Evolutionary conservation across 2,329 filamentous ascomycete species (phyloP), one percentile per base, ranked within the genome.

Genomic region (Alternaria triticimaculans): DNA sequence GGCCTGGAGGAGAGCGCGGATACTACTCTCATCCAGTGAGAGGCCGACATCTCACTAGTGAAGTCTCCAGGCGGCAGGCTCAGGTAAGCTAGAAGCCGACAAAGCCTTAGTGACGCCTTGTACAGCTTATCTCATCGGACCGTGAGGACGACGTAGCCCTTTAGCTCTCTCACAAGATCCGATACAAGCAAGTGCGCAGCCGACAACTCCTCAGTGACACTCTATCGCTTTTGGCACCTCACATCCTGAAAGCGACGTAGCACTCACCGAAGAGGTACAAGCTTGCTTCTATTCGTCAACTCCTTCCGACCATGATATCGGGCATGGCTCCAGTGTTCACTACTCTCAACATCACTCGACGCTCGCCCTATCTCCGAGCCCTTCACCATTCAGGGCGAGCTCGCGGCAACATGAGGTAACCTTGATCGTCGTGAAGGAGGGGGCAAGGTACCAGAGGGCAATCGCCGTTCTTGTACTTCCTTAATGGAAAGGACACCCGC

Each of bases 341-440:
- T 37, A 37, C 33, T 37, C 15, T 37, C 33, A 37, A 37, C 33
- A 37, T 37, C 14, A 37, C 33, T n/a, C 33, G 33, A 37, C 33
- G 33, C 33, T 41, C 33, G 15, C 33, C 33, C 7, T n/a, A n/a
- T 41, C 7, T 37, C 33, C 4, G 9, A 37, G 49, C 28, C 1
- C 9, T 33, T 46, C 55, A 75, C 72, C 71, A 73, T 55, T 68
- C 33, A 4, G 71, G 70, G 14, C 70, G 57, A 5, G 61, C 54
- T 4, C 55, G 25, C 12, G 26, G 28, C 15, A 64, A 56, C 8
- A 67, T 45, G 20, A 73, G 54, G 68, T 70, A 75, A 1, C 68
- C 68, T 41, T 70, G 62, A 2, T 21, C 28, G 53, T 70, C 62
- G 54, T 79, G 77, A n/a, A n/a, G n/a, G n/a, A 78, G 50, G 6